Evolutionary conservation across 2,329 filamentous ascomycete species (phyloP).

Genomic region (Fusarium udum): DNA sequence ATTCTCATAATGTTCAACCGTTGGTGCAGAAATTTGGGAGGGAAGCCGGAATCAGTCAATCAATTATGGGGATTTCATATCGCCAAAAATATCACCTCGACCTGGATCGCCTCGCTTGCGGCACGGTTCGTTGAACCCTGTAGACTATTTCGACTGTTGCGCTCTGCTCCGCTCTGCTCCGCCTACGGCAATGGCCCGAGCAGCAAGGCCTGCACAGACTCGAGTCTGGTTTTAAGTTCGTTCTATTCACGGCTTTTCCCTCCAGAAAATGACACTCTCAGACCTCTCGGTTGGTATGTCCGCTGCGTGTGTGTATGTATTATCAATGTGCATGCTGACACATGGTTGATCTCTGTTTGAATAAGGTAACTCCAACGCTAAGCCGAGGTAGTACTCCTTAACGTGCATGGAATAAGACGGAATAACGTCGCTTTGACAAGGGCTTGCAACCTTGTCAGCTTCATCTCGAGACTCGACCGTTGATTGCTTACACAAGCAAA

Average conservation of each 20-base stretch:
- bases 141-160: not conserved
- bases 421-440: constrained; percentile 14
- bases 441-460: constrained; percentile 29
- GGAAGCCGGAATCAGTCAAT: not conserved
- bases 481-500: constrained; percentile 22
- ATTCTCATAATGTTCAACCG: not conserved
- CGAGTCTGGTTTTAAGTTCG: not conserved
- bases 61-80: constrained; percentile 14
- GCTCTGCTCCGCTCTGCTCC: not conserved
- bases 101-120: constrained; percentile 17
- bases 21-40: constrained; percentile 8
- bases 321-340: constrained; percentile 8
- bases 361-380: not conserved
- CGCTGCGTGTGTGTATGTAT: constrained; percentile 1
- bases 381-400: constrained; percentile 16
- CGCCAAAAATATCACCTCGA: constrained; percentile 3
- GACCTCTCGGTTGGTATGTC: not conserved
- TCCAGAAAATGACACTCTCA: not conserved
- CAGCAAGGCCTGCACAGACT: not conserved
- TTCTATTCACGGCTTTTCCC: not conserved
- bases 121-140: constrained; percentile 22
- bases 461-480: not conserved
- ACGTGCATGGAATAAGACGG: constrained; percentile 3
- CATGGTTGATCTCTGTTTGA: constrained; percentile 9
- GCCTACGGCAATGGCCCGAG: not conserved